These are phyloP conservation scores for Saccharomycopsis sp. DNA, from an alignment of 805 yeast genomes.

Conservation along the genomic window DNA sequence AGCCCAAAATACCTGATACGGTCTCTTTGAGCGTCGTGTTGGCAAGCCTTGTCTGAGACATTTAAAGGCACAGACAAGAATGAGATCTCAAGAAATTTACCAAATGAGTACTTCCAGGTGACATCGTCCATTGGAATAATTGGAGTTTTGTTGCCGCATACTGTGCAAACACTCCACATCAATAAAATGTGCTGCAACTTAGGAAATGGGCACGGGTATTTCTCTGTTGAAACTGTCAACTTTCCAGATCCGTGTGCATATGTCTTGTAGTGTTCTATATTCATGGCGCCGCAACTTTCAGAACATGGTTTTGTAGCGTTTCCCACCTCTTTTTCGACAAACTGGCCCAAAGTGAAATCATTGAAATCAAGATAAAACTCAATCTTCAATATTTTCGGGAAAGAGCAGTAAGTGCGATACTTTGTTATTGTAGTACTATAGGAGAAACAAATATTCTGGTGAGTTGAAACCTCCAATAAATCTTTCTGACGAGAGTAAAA, in stretches of 20 bases:
- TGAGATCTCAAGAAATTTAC: constrained; percentile 79
- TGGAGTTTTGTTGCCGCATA: constrained; percentile 68
- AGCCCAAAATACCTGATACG: constrained; percentile 80
- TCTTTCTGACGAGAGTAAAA: constrained; percentile 43
- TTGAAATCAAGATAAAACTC: constrained; percentile 88
- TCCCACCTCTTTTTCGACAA: constrained; percentile 66
- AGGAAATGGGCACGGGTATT: constrained; percentile 44
- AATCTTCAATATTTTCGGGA: constrained; percentile 76
- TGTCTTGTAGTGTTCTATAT: constrained; percentile 69
- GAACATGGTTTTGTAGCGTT: constrained; percentile 62
- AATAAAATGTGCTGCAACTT: constrained; percentile 59
- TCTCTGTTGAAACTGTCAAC: constrained; percentile 67
- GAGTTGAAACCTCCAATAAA: constrained; percentile 59
- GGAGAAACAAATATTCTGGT: constrained; percentile 69
- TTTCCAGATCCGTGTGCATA: constrained; percentile 86
- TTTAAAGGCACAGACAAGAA: constrained; percentile 61
- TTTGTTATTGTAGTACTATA: constrained; percentile 76
- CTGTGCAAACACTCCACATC: constrained; percentile 87
- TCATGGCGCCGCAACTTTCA: constrained; percentile 69
- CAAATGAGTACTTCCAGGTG: constrained; percentile 86
- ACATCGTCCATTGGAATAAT: constrained; percentile 74
- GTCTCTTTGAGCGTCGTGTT: constrained; percentile 72
- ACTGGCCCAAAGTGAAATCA: constrained; percentile 84
- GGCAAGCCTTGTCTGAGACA: constrained; percentile 56
- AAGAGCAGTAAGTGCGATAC: constrained; percentile 85